Evolutionary conservation across 345 rosid species (phyloP), one percentile per base, ranked within the genome.

Genomic region (Citrus medica): DNA sequence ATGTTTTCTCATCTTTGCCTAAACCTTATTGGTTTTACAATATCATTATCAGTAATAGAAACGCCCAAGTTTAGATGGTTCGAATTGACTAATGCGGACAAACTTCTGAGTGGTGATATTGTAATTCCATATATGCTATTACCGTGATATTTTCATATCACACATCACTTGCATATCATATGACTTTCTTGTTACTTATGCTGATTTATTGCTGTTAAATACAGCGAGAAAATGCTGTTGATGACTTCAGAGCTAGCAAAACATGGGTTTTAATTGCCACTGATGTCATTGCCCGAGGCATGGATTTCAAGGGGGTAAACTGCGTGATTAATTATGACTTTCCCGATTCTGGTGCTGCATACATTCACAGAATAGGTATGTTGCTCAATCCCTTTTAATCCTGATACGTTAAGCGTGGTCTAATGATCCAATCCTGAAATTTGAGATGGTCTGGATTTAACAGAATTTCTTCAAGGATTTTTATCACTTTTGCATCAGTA

Each of bases 301-400:
- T 96, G 99, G 99, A 96, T 85, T 96, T 96, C 88, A 96, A 96
- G 85, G 99, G 98, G 32, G 89, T 94, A 82, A 91, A 91, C 82
- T 92, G 91, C 37, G 98, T 94, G 79, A 91, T 96, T 76, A 96
- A 96, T 85, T 96, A 90, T 60, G 98, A 96, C 80, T 96, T 96
- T 80, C 98, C 99, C 0, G 97, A 96, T 79, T 91, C 95, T 62
- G 90, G 94, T 37, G 84, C 97, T 56, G 92, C 99, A 14, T 96
- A 96, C 83, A 94, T 96, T 78, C 98, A 96, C 82, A 89, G 98
- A 83, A 96, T 94, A 56, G 98, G 99, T 96, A 92, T 69, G 80
- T 83, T 75, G 66, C 69, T 53, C 78, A 55, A 37, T 2, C 46
- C 46, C 66, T 2, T 38, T 19, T 22, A 30, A 42, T 22, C 46